phyloP scores from a whole-genome alignment of 2,329 filamentous ascomycete species.

The Ophiostoma piceae region DNA sequence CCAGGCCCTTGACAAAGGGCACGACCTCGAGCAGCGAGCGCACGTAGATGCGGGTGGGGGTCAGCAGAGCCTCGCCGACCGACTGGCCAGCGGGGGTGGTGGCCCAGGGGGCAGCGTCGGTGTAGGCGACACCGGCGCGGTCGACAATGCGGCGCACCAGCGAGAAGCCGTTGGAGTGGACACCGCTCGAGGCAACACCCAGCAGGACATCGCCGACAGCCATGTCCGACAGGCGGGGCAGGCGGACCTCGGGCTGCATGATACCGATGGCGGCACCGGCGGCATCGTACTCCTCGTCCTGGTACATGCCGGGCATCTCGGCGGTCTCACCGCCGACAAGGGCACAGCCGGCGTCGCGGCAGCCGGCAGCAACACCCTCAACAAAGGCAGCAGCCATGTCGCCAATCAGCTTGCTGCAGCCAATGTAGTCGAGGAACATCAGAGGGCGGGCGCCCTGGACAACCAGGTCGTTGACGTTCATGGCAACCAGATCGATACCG shows the following conservation, averaged over 20 bases:
- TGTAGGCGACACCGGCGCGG: slow-evolving; percentile 64
- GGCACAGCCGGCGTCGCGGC: slow-evolving; percentile 76
- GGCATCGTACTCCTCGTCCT: slow-evolving; percentile 83
- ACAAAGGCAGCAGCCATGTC: slow-evolving; percentile 78
- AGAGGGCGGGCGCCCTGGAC: slow-evolving; percentile 92
- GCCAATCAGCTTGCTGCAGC: slow-evolving; percentile 80
- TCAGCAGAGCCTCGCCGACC: slow-evolving; percentile 73
- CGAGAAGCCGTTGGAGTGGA: slow-evolving; percentile 96
- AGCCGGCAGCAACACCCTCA: slow-evolving; percentile 82
- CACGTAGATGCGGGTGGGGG: slow-evolving; percentile 92
- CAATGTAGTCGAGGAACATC: slow-evolving; percentile 97
- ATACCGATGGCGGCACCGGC: slow-evolving; percentile 86
- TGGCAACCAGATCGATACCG: slow-evolving; percentile 92
- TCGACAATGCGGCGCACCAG: slow-evolving; percentile 88
- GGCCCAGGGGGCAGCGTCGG: slow-evolving; percentile 72
- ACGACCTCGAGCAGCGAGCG: slow-evolving; percentile 63
- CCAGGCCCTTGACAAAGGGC: slow-evolving; percentile 77
- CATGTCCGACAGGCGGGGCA: slow-evolving; percentile 76
- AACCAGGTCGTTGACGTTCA: slow-evolving; percentile 98
- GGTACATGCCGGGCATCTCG: slow-evolving; percentile 96
- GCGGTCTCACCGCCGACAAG: slow-evolving; percentile 96
- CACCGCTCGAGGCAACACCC: slow-evolving; percentile 76
- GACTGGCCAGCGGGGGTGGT: slow-evolving; percentile 38
- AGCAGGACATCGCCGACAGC: slow-evolving; percentile 75
- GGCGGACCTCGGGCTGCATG: slow-evolving; percentile 61